Base-by-base conservation (phyloP, 1,139 yeast species). In the Taphrina confusa region DNA sequence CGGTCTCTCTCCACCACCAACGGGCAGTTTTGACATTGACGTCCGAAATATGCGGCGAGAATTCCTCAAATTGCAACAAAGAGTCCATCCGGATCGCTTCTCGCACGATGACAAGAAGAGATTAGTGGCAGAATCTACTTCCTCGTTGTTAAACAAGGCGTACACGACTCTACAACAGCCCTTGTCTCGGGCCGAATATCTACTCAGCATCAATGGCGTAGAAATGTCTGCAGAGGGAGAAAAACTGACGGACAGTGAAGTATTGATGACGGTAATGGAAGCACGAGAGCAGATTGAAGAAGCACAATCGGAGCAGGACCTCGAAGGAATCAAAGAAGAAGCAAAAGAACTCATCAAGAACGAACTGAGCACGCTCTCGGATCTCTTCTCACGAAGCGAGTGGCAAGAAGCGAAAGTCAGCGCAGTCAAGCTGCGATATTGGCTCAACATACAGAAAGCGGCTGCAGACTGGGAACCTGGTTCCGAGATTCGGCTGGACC, bases 401-500 rank as follows among this genome's bases (percentile, higher is more conserved):
- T 80, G 84, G 77, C 80, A 81, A 22, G 69, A 71, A 1, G 85
- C 94, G 25, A 81, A 85, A 62, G 73, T 80, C 63, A 83, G 83
- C 63, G 85, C 95, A 0, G 81, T 89, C 28, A 80, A 81, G 65
- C 74, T 92, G 64, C 87, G 87, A 70, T 92, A 90, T 70, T 91
- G 96, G 95, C 80, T 79, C 52, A 90, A 87, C 69, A 82, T 91
- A 44, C 82, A 82, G 56, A 80, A 79, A 52, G 91, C 88, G 3
- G 80, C 90, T 49, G 82, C 81, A 66, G 91, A 87, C 57, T 66
- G 68, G 68, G 67, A 65, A 46, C 68, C 68, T 1, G 68, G 68
- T 25, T 62, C 64, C 2, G 47, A 37, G n/a, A 25, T 37, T n/a
- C 42, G 42, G 9, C 42, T 37, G 25, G 42, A 37, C 25, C 42